Percentiles rank a stretch among this genome's conserved stretches.
Conservation (phyloP, 768 basidiomycete species). For the Crassisporium funariophilum region DNA sequence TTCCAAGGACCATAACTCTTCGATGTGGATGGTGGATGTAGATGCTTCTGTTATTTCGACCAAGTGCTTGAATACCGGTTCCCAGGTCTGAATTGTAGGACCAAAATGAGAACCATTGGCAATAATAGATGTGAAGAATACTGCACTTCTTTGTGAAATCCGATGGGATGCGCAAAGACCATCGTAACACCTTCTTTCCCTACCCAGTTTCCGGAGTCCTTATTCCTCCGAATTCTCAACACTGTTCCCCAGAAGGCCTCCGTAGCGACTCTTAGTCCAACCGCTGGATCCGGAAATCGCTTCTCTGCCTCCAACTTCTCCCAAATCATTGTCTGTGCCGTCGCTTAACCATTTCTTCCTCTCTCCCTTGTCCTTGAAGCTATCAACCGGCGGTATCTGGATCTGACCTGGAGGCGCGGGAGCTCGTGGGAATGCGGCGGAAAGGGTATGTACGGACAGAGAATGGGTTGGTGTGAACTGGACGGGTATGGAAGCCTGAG, state of each 20-base stretch:
- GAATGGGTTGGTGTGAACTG: conserved; percentile 22
- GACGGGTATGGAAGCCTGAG: conserved; percentile 17
- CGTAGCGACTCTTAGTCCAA: conserved; percentile 7
- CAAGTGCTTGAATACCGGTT: conserved; percentile 20
- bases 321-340: conserved; percentile 13
- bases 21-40: conserved; percentile 18
- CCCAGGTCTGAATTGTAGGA: conserved; percentile 23
- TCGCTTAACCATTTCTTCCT: conserved; percentile 21
- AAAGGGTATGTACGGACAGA: conserved; percentile 24
- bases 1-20: conserved; percentile 30
- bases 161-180: conserved; percentile 25
- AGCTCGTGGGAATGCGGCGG: conserved; percentile 24
- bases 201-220: conserved; percentile 4
- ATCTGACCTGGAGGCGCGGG: conserved; percentile 18
- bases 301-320: conserved; percentile 21
- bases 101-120: neutral
- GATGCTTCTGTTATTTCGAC: conserved; percentile 23
- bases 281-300: conserved; percentile 14
- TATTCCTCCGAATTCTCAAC: conserved; percentile 22
- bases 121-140: neutral
- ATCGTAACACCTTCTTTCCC: conserved; percentile 22
- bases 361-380: conserved; percentile 16
- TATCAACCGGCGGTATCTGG: conserved; percentile 16
- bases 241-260: conserved; percentile 25
- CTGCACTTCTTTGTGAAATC: conserved; percentile 30